Base-by-base conservation (phyloP, 495 filamentous ascomycete species). In the Penicillium lividum region DNA sequence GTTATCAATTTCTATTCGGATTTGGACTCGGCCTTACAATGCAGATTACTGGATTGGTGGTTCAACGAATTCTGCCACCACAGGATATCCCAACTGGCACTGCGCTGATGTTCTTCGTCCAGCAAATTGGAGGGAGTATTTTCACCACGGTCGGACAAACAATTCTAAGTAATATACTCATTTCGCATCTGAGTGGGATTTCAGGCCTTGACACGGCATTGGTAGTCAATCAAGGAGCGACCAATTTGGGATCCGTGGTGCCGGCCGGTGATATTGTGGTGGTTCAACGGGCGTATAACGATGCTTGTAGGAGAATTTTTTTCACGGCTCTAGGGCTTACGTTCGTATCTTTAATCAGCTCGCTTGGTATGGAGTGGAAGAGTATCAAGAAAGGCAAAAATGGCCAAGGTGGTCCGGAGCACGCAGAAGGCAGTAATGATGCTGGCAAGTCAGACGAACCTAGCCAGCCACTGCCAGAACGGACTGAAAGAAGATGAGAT, bases 1-100 rank as follows among this genome's bases (percentile, higher is more conserved):
- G 92, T 0, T 94, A 86, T 61, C 90, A 93, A 61, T 78, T 86
- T 33, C 53, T 93, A 5, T 80, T 82, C 47, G 91, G 91, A 34
- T 71, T 81, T 10, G 91, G 91, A 5, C 57, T 91, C 1, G 90
- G 91, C 1, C 56, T 87, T 3, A 84, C 85, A 42, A 80, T 92
- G 71, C 88, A 92, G 64, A 81, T 84, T 34, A 77, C 84, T 28
- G 77, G 86, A 63, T 84, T 91, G 51, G 85, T 88, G 2, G 83
- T 81, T 0, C 86, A 91, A 67, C 86, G 87, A 0, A 86, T 86
- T 0, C 79, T 92, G 4, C 69, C 73, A 11, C 64, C 78, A 18
- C 68, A 70, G 0, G 89, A 93, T 57, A 76, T 92, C 1, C 82
- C 90, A 0, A 84, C 78, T n/a, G 90, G 86, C 13, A 89, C 83